Percentiles rank a stretch among this genome's conserved stretches.
phyloP scores from a whole-genome alignment of 2,329 filamentous ascomycete genomes.

The Pseudogymnoascus sp. region DNA sequence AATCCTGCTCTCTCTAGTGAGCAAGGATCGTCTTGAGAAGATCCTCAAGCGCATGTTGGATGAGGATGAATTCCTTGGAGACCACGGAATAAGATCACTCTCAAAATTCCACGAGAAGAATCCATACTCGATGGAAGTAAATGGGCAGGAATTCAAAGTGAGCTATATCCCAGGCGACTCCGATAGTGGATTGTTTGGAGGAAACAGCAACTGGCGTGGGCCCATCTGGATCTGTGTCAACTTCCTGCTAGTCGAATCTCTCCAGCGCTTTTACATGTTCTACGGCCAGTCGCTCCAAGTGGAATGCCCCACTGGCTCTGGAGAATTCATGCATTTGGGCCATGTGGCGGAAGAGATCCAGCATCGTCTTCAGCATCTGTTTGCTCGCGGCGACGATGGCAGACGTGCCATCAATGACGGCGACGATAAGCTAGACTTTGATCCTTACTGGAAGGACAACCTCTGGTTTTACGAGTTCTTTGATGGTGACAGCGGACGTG shows the following conservation, averaged over 20 bases:
- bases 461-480: conserved; percentile 98
- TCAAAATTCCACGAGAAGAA: conserved; percentile 87
- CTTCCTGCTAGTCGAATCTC: conserved; percentile 84
- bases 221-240: conserved; percentile 96
- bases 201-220: conserved; percentile 96
- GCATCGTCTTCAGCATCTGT: conserved; percentile 86
- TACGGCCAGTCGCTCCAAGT: conserved; percentile 83
- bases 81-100: conserved; percentile 83
- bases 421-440: conserved; percentile 79
- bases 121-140: conserved; percentile 92
- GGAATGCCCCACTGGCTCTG: conserved; percentile 88
- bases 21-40: conserved; percentile 81
- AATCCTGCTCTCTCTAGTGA: conserved; percentile 81
- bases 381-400: conserved; percentile 75
- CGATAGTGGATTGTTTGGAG: conserved; percentile 87
- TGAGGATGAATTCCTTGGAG: conserved; percentile 84
- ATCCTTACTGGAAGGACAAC: conserved; percentile 86
- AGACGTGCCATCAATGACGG: conserved; percentile 81
- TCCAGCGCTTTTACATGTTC: conserved; percentile 95
- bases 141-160: conserved; percentile 81
- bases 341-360: conserved; percentile 93
- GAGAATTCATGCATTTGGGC: conserved; percentile 90
- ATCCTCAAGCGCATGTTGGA: conserved; percentile 89
- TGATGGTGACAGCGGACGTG: conserved; percentile 82
- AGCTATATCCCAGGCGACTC: conserved; percentile 92